A percentile compares a stretch with the other conserved stretches of the same genome.
Conservation (phyloP, 495 filamentous ascomycete genomes). For the Annulohypoxylon maeteangense region DNA sequence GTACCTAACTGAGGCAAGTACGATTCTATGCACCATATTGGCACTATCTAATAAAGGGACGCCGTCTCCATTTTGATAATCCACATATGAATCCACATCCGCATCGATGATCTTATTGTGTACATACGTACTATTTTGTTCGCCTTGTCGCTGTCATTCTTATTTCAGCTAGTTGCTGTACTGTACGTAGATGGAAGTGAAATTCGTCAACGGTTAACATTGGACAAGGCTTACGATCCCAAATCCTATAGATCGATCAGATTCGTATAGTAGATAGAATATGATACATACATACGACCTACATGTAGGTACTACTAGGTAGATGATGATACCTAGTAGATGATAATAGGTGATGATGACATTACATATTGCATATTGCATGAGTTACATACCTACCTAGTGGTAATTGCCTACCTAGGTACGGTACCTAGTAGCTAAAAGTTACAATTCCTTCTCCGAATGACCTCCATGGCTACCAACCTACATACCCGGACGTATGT, state of each 20-base stretch:
- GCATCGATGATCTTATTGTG: slow-evolving; percentile 1
- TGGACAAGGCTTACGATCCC: neutral
- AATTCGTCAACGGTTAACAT: slow-evolving; percentile 1
- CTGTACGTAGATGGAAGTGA: neutral
- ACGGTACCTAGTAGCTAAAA: neutral
- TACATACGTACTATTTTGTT: slow-evolving; percentile 5
- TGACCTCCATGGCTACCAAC: neutral
- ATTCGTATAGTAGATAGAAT: neutral
- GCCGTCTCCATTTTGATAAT: slow-evolving; percentile 18
- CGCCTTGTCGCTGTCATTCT: neutral
- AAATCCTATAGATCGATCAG: neutral
- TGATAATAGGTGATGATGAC: no score
- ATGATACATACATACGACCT: neutral
- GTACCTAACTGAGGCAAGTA: slow-evolving; percentile 24
- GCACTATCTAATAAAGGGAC: slow-evolving; percentile 19
- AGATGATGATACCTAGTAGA: neutral
- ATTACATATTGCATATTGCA: neutral
- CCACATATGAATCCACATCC: slow-evolving; percentile 3
- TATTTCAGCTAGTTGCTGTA: neutral
- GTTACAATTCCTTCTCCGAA: neutral
- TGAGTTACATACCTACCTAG: neutral
- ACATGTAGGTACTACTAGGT: neutral
- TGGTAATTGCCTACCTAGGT: no score
- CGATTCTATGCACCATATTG: neutral
- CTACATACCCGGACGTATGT: neutral